Evolutionary conservation across 2,329 filamentous ascomycete species (phyloP).

Genomic region (Gliomastix tumulicola): DNA sequence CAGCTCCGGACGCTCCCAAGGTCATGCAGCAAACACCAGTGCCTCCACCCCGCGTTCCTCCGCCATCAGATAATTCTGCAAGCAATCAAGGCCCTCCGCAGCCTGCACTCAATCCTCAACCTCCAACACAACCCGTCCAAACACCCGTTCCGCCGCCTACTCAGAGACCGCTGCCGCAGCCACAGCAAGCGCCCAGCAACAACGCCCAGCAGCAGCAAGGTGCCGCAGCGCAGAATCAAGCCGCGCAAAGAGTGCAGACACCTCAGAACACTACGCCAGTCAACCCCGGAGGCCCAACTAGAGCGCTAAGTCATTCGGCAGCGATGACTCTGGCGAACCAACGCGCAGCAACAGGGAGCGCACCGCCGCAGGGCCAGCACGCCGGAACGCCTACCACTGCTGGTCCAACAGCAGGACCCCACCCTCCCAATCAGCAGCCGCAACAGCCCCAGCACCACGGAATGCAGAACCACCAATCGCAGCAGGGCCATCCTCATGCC

Average conservation of each 20-base stretch:
- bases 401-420: not conserved
- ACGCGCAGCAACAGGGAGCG: constrained; percentile 11
- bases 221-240: not conserved
- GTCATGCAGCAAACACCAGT: too few relatives aligned
- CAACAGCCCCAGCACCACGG: constrained; percentile 7
- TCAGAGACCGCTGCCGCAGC: constrained; percentile 1
- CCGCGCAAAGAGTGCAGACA: constrained; percentile 1
- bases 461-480: constrained; percentile 17
- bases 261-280: constrained; percentile 2
- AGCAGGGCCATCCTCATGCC: constrained; percentile 37
- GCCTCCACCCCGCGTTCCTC: too few relatives aligned
- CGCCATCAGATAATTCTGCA: too few relatives aligned
- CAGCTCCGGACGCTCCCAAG: too few relatives aligned
- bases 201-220: not conserved
- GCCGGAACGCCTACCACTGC: constrained; percentile 11
- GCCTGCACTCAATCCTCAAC: too few relatives aligned
- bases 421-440: constrained; percentile 6
- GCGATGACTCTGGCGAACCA: constrained; percentile 7
- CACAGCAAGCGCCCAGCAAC: too few relatives aligned
- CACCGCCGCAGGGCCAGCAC: constrained; percentile 9
- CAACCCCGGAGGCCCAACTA: constrained; percentile 3
- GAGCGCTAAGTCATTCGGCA: constrained; percentile 6
- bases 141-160: too few relatives aligned
- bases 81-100: too few relatives aligned
- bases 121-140: too few relatives aligned